Evolutionary conservation across 768 basidiomycete species (phyloP).

Genomic region (Coprinellus aureogranulatus): DNA sequence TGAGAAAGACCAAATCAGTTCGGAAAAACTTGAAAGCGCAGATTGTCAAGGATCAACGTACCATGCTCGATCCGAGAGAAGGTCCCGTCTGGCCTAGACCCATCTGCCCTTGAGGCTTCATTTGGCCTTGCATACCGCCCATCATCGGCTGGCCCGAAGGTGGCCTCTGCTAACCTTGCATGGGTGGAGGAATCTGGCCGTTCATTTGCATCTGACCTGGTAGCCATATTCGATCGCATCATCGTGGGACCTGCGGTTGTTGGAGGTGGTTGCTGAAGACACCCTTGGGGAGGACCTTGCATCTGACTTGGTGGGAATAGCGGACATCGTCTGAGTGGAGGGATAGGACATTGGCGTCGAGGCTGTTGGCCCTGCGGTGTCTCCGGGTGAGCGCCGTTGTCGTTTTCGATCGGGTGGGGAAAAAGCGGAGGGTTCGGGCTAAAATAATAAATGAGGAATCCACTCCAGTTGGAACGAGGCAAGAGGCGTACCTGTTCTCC

Average conservation of each 20-base stretch:
- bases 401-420: conserved; percentile 61
- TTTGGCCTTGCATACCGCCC: conserved; percentile 38
- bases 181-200: conserved; percentile 20
- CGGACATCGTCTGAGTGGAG: conserved; percentile 1
- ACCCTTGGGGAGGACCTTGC: conserved; percentile 9
- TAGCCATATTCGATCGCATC: background rate
- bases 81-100: conserved; percentile 12
- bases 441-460: conserved; percentile 6
- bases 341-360: conserved; percentile 2
- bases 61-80: conserved; percentile 16
- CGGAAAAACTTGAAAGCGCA: no score
- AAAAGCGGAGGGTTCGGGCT: conserved; percentile 52
- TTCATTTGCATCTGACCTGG: conserved; percentile 28
- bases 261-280: conserved; percentile 29
- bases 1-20: no score
- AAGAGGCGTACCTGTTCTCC: conserved; percentile 50
- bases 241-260: conserved; percentile 13
- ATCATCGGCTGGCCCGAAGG: conserved; percentile 33
- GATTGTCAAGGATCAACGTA: no score
- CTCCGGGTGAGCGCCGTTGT: conserved; percentile 47
- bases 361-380: conserved; percentile 22
- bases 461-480: background rate
- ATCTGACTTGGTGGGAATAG: conserved; percentile 20
- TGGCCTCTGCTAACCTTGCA: conserved; percentile 30
- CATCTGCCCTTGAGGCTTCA: conserved; percentile 22